phyloP scores from a whole-genome alignment of 129 eudicot species.

The Saposhnikovia divaricata region DNA sequence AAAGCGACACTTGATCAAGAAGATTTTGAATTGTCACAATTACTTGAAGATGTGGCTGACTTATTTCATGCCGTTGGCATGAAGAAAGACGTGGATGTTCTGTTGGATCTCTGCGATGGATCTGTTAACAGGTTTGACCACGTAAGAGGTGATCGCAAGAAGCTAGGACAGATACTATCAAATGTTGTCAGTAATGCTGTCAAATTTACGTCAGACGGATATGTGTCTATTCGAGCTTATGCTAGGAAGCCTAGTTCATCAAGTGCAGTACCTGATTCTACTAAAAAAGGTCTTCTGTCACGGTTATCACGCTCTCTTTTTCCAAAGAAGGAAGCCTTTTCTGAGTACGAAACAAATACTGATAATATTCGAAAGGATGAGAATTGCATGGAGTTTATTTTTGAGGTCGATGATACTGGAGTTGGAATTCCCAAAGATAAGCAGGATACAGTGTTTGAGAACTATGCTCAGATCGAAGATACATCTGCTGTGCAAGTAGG shows the following conservation, averaged over 20 bases:
- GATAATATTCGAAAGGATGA: conserved; percentile 26
- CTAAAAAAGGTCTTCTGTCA: conserved; percentile 10
- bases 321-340: conserved; percentile 9
- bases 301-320: conserved; percentile 24
- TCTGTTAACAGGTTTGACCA: conserved; percentile 32
- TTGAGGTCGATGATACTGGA: conserved; percentile 82
- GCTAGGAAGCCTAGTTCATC: conserved; percentile 33
- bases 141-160: conserved; percentile 69
- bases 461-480: conserved; percentile 77
- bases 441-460: conserved; percentile 50
- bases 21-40: conserved; percentile 43
- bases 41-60: conserved; percentile 64
- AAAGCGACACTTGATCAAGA: conserved; percentile 51
- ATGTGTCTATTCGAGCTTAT: conserved; percentile 50
- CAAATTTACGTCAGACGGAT: conserved; percentile 71
- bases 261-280: conserved; percentile 21
- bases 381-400: conserved; percentile 50
- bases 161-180: conserved; percentile 58
- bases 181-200: conserved; percentile 78
- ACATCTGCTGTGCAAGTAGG: conserved; percentile 39
- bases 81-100: conserved; percentile 63
- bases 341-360: not conserved
- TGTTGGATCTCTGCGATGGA: conserved; percentile 50
- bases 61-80: conserved; percentile 52
- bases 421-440: conserved; percentile 83